Percentiles rank a stretch among this genome's conserved stretches.
phyloP scores from a whole-genome alignment of 306 rosid species.

The Leucaena leucocephala region DNA sequence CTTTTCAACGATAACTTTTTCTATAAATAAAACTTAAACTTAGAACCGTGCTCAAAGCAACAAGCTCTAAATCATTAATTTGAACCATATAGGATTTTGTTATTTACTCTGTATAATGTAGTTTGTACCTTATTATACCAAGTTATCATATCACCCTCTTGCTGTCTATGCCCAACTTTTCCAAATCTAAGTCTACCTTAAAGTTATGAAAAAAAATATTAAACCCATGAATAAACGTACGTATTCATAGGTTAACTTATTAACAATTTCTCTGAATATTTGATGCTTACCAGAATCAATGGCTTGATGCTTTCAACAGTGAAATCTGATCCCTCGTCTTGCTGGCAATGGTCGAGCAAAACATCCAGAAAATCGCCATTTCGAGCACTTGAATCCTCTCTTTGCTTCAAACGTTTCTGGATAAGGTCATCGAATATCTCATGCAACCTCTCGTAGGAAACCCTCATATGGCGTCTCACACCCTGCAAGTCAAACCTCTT shows the following conservation, averaged over 20 bases:
- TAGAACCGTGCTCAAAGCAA: not conserved
- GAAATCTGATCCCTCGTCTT: constrained; percentile 33
- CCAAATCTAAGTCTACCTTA: too few species aligned
- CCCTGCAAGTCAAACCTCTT: constrained; percentile 57
- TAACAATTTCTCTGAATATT: not conserved
- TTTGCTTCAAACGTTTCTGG: constrained; percentile 33
- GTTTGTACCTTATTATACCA: too few species aligned
- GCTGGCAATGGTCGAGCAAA: constrained; percentile 51
- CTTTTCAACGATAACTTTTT: not conserved
- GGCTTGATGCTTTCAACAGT: constrained; percentile 53
- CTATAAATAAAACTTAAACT: too few species aligned
- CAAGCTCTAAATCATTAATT: not conserved
- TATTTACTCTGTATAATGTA: too few species aligned
- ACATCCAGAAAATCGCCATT: constrained; percentile 60
- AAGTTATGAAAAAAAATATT: too few species aligned
- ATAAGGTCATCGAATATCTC: constrained; percentile 52
- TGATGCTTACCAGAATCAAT: constrained; percentile 48
- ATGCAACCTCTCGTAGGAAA: constrained; percentile 55
- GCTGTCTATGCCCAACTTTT: too few species aligned
- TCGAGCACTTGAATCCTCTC: not conserved
- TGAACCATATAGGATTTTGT: not conserved
- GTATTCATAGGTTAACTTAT: not conserved
- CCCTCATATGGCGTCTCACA: constrained; percentile 46
- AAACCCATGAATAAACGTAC: too few species aligned
- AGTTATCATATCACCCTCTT: too few species aligned